Base-by-base conservation (phyloP, 2,329 filamentous ascomycete genomes). In the Neopestalotiopsis rosae region DNA sequence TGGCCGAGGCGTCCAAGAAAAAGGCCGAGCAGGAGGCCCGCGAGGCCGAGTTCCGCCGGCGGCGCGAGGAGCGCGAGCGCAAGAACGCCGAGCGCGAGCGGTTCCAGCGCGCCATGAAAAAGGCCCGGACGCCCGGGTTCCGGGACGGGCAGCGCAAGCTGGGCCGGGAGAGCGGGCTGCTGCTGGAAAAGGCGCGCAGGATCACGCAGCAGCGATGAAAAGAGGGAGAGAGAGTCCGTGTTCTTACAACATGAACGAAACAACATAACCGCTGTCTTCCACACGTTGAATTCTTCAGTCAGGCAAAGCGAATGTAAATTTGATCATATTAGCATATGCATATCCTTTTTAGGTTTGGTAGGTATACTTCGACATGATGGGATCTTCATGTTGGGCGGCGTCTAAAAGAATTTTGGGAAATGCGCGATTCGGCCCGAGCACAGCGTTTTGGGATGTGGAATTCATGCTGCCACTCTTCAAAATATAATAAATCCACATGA, bases 141-240 rank as follows among this genome's bases (percentile, higher is more conserved):
- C 89, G 91, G 45, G 88, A 92, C 78, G 93, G 93, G 12, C 91
- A 92, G 82, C 88, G 92, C 79, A 95, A 94, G 82, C 80, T 97
- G 62, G 94, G 94, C 1, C 87, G 93, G 70, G 94, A 97, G 84
- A 95, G 94, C 74, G 87, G 87, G 42, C 86, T 95, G 49, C 75
- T 97, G 74, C 82, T 97, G 68, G 92, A 94, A 76, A 93, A 91
- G 81, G 91, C 95, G 42, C 91, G 91, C 84, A 90, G 86, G 77
- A 84, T 97, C 80, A 49, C 59, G 3, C 59, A 62, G 32, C 32
- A 34, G 59, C 28, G 34, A 40, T 62, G 20, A 38, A 2, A 3
- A 20, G 7, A 17, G 45, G 14, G 4, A 52, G n/a, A 24, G 4
- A 5, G 7, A 17, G 24, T 28, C 3, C 24, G 24, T 28, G 24